Conservation (phyloP, 1,284 basidiomycete species). For the Irpex lacteus region DNA sequence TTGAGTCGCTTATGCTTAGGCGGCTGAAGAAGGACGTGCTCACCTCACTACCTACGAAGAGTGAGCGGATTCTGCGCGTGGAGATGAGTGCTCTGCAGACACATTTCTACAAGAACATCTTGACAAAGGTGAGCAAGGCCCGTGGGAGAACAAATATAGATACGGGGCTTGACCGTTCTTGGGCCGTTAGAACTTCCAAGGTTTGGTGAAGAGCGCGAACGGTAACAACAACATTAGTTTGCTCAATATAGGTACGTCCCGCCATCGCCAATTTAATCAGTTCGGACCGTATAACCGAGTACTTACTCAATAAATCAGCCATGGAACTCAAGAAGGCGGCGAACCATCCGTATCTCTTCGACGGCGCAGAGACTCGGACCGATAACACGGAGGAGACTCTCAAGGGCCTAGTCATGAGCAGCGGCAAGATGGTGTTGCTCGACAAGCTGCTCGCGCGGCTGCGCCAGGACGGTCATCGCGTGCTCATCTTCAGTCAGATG, state of each 20-base stretch:
- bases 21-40: conserved; percentile 98
- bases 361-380: conserved; percentile 85
- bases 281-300: too few relatives aligned
- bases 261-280: background rate
- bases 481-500: conserved; percentile 99
- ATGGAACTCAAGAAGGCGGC: conserved; percentile 98
- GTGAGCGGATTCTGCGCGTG: conserved; percentile 95
- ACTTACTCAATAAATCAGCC: conserved; percentile 37
- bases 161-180: background rate
- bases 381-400: conserved; percentile 84
- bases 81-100: conserved; percentile 98
- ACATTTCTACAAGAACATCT: conserved; percentile 98
- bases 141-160: background rate
- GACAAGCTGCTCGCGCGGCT: conserved; percentile 92
- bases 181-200: conserved; percentile 79
- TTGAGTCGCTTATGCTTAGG: conserved; percentile 94
- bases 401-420: conserved; percentile 96
- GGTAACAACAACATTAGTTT: conserved; percentile 87
- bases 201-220: conserved; percentile 84
- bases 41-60: conserved; percentile 96
- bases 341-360: conserved; percentile 98
- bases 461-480: conserved; percentile 90
- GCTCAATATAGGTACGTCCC: conserved; percentile 78
- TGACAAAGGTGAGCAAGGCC: conserved; percentile 71
- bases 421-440: conserved; percentile 95